These are phyloP conservation scores for Globisporangium camurandrum DNA, from an alignment of 352 stramenopile genomes.

Conservation along the genomic window DNA sequence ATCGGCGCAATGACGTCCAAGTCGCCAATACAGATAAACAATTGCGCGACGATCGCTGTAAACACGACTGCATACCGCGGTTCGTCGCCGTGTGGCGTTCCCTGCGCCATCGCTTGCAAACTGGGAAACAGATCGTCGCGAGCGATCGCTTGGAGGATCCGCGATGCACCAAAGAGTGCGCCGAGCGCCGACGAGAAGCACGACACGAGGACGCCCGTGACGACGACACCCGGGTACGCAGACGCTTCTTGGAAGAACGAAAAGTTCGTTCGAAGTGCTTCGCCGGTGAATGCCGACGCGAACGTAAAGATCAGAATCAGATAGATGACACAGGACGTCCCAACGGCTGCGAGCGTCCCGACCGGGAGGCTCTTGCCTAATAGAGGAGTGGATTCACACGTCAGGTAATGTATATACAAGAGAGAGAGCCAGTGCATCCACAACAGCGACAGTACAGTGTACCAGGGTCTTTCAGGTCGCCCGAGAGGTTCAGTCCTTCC, in stretches of 20 bases:
- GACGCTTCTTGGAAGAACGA: constrained; percentile 74
- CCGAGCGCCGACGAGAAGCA: constrained; percentile 65
- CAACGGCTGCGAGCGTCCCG: constrained; percentile 56
- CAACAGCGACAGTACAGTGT: not conserved
- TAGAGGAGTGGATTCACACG: constrained; percentile 1
- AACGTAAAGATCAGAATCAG: constrained; percentile 67
- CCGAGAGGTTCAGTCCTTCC: constrained; percentile 75
- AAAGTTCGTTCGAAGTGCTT: constrained; percentile 58
- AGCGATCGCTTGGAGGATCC: constrained; percentile 70
- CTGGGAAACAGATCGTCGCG: constrained; percentile 59
- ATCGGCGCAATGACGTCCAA: constrained; percentile 70
- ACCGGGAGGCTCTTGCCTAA: constrained; percentile 52
- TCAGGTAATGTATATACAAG: not conserved
- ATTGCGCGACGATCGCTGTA: constrained; percentile 43
- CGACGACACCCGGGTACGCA: constrained; percentile 40
- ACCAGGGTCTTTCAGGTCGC: constrained; percentile 69
- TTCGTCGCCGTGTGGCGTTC: constrained; percentile 54
- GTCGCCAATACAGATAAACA: constrained; percentile 70
- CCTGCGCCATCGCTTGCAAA: constrained; percentile 37
- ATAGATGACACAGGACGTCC: constrained; percentile 58
- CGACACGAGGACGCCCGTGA: constrained; percentile 56
- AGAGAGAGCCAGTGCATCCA: too few species aligned
- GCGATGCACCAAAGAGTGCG: constrained; percentile 56
- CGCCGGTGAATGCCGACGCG: constrained; percentile 38
- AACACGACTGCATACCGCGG: constrained; percentile 63